These are phyloP conservation scores for Plantago elongata DNA, from an alignment of 257 asterid genomes.

Conservation along the genomic window DNA sequence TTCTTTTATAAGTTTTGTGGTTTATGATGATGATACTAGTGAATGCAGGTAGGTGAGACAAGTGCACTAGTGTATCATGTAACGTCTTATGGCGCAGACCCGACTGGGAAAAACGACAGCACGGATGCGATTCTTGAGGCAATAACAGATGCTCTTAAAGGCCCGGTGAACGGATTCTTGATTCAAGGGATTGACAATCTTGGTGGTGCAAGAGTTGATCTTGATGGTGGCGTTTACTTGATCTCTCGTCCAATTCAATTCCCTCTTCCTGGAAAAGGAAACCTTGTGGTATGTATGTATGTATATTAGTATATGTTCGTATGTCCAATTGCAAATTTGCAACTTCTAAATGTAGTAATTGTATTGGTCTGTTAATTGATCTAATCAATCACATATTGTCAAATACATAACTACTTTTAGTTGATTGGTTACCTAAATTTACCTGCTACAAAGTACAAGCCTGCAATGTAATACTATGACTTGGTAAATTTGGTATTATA, in stretches of 20 bases:
- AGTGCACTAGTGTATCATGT: constrained; percentile 48
- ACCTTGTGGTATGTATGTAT: constrained; percentile 48
- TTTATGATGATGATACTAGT: too few species aligned
- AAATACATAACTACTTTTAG: background rate
- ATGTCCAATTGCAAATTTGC: background rate
- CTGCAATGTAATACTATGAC: background rate
- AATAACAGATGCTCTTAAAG: constrained; percentile 56
- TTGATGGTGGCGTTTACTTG: constrained; percentile 83
- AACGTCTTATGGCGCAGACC: constrained; percentile 84
- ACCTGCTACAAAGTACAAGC: background rate
- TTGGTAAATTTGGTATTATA: too few species aligned
- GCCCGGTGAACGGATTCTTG: constrained; percentile 53
- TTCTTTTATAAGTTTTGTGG: too few species aligned
- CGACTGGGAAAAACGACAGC: constrained; percentile 64
- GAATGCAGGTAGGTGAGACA: constrained; percentile 22
- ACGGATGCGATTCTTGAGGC: constrained; percentile 64
- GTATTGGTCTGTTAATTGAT: background rate
- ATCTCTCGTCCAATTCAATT: constrained; percentile 66
- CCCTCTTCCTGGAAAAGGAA: constrained; percentile 63
- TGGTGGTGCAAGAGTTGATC: constrained; percentile 77
- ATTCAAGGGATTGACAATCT: constrained; percentile 56
- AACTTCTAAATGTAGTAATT: background rate
- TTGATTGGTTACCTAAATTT: background rate
- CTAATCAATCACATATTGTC: background rate
- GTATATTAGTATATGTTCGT: constrained; percentile 35